phyloP scores from a whole-genome alignment of 441 rosid genomes.

The Populus trichocarpa region DNA sequence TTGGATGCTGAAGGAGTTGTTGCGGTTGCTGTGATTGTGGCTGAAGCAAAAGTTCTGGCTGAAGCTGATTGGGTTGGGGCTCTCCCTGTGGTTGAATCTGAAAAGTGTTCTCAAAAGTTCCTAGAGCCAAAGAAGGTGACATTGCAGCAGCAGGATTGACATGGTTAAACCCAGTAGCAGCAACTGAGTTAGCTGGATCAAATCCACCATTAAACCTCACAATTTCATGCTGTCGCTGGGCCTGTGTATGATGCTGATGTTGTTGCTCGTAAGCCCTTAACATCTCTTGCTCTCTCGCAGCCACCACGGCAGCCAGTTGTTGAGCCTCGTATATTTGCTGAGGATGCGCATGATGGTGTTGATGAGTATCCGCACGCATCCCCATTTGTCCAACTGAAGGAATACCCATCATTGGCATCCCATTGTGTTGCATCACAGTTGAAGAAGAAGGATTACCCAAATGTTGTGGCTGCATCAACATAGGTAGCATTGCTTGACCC shows the following conservation, averaged over 20 bases:
- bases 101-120: constrained; percentile 36
- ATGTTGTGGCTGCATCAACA: constrained; percentile 15
- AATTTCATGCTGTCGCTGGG: constrained; percentile 44
- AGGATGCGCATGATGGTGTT: constrained; percentile 20
- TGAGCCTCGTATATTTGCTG: constrained; percentile 55
- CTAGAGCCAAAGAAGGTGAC: constrained; percentile 47
- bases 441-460: constrained; percentile 38
- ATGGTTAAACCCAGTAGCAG: constrained; percentile 47
- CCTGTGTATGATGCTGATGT: constrained; percentile 35
- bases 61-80: constrained; percentile 35
- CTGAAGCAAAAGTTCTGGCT: constrained; percentile 46
- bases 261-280: constrained; percentile 44
- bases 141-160: constrained; percentile 28
- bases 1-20: neutral
- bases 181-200: constrained; percentile 33
- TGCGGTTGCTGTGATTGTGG: constrained; percentile 38
- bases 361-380: constrained; percentile 27
- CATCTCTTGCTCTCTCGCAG: constrained; percentile 59
- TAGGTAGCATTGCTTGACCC: constrained; percentile 67
- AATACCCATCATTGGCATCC: constrained; percentile 51
- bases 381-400: constrained; percentile 39
- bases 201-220: constrained; percentile 40
- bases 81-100: constrained; percentile 36
- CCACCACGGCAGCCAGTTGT: constrained; percentile 43
- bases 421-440: constrained; percentile 30